Base-by-base conservation (phyloP, 164 flowering plant species). In the Chimonanthus praecox region DNA sequence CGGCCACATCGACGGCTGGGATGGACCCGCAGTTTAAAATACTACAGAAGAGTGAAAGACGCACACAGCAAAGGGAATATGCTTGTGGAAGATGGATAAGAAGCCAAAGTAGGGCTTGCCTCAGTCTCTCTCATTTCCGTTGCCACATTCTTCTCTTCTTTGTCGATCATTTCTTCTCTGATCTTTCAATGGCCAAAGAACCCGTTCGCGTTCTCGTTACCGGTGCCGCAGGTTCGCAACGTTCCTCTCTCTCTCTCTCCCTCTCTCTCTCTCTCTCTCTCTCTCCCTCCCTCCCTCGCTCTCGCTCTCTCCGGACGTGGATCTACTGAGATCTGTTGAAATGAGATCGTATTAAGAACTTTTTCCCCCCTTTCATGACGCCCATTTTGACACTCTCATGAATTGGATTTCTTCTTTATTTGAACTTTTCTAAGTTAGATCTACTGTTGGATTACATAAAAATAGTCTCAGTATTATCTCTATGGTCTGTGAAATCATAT, bases 191-290 rank as follows among this genome's bases (percentile, higher is more conserved):
- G 97, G 94, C 94, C 47, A 88, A 89, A 68, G 91, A 87, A 47
- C 97, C 97, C 46, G 88, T 88, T 81, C 88, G 97, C 62, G 91
- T 91, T 68, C 94, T 91, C 45, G 97, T 91, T 69, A 91, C 97
- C 13, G 97, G 97, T 16, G 97, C 97, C 44, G 97, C 97, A 79
- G 92, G 97, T 90, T 63, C 49, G 77, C 10, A 2, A 48, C 18
- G 71, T 69, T 77, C 16, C 65, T 48, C 43, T 58, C 61, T 72
- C 58, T 4, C 67, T 54, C 44, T 16, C 62, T 72, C 33, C 1
- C 33, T 21, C n/a, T n/a, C n/a, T n/a, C n/a, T n/a, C n/a, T n/a
- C n/a, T n/a, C n/a, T n/a, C n/a, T n/a, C n/a, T n/a, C n/a, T n/a
- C n/a, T n/a, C n/a, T n/a, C n/a, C n/a, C n/a, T n/a, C n/a, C n/a